Conservation (phyloP, 2,329 filamentous ascomycete species). For the Nigrospora sphaerica region DNA sequence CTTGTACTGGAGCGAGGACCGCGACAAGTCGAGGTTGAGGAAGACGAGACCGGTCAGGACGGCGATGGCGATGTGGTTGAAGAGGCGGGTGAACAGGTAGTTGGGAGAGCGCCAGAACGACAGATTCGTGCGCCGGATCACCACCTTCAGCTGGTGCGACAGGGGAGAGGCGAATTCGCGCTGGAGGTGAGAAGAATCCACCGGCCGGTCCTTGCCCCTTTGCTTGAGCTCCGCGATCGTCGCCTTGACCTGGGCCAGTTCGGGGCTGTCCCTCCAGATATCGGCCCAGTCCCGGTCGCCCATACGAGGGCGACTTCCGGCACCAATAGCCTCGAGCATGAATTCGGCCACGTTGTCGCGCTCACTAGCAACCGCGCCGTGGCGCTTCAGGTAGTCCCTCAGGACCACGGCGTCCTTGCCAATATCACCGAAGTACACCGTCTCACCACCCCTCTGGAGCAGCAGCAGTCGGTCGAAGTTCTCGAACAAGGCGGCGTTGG, state of each 20-base stretch:
- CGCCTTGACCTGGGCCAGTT: conserved; percentile 59
- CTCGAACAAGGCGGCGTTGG: conserved; percentile 78
- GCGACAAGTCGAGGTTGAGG: conserved; percentile 68
- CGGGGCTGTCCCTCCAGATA: conserved; percentile 67
- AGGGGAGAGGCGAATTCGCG: conserved; percentile 79
- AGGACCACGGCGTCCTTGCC: conserved; percentile 66
- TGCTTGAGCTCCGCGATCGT: conserved; percentile 62
- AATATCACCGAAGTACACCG: conserved; percentile 82
- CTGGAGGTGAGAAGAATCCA: conserved; percentile 47
- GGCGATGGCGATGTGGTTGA: conserved; percentile 75
- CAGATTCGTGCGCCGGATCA: conserved; percentile 65
- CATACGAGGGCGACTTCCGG: conserved; percentile 64
- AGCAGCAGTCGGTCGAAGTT: conserved; percentile 80
- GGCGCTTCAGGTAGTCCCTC: conserved; percentile 53
- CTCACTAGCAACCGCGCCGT: conserved; percentile 52
- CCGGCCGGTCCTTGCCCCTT: conserved; percentile 34
- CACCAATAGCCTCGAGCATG: conserved; percentile 80
- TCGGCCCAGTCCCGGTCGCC: conserved; percentile 74
- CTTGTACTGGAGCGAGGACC: conserved; percentile 72
- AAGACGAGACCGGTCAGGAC: conserved; percentile 74
- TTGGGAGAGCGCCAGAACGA: conserved; percentile 82
- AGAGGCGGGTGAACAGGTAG: conserved; percentile 82
- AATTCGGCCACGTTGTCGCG: conserved; percentile 63
- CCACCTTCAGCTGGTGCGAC: conserved; percentile 69
- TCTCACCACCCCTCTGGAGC: conserved; percentile 69